Percentiles rank a stretch among this genome's conserved stretches.
phyloP scores from a whole-genome alignment of 106 monocot species.

The Allium cepa region DNA sequence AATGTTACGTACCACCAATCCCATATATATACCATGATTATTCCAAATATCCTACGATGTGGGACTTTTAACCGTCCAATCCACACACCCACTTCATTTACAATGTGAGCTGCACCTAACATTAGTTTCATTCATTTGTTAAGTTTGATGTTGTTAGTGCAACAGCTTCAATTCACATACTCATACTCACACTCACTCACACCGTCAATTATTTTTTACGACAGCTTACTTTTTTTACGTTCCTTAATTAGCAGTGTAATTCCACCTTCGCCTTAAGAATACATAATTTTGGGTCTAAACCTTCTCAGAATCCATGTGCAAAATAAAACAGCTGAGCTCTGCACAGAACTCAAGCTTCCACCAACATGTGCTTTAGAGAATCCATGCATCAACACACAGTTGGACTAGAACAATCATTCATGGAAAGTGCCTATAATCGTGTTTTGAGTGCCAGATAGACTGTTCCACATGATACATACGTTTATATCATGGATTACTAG shows the following conservation, averaged over 20 bases:
- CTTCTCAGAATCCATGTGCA: constrained; percentile 94
- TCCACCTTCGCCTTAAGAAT: constrained; percentile 73
- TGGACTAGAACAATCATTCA: constrained; percentile 90
- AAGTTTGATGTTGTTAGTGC: too few relatives aligned
- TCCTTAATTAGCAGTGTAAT: constrained; percentile 37
- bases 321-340: constrained; percentile 94
- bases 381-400: constrained; percentile 93
- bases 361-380: constrained; percentile 67
- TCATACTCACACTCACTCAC: too few relatives aligned
- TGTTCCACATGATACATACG: constrained; percentile 92
- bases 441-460: constrained; percentile 80
- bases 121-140: too few relatives aligned
- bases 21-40: too few relatives aligned
- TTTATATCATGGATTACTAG: constrained; percentile 98
- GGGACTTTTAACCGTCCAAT: too few relatives aligned
- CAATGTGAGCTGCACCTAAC: too few relatives aligned
- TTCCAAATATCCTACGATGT: too few relatives aligned
- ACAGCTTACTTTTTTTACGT: background rate
- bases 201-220: too few relatives aligned
- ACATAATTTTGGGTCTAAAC: constrained; percentile 91
- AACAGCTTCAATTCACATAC: too few relatives aligned
- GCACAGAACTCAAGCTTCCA: constrained; percentile 88
- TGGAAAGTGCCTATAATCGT: constrained; percentile 98
- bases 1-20: too few relatives aligned
- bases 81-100: too few relatives aligned